Evolutionary conservation across 139 green algal species (phyloP).

Genomic region (Diplosphaera chodatii): DNA sequence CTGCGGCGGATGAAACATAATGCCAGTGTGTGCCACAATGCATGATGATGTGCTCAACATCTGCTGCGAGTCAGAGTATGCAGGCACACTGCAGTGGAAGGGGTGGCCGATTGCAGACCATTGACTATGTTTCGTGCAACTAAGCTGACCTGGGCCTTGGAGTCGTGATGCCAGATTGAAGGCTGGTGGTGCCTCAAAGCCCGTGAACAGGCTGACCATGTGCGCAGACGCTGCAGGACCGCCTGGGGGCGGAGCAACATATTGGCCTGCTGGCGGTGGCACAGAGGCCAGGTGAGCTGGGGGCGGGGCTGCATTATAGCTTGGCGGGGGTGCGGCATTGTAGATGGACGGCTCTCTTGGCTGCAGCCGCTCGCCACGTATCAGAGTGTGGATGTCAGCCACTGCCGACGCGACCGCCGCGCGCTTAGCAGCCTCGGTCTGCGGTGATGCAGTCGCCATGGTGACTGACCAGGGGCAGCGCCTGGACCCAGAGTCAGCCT

Average conservation of each 20-base stretch:
- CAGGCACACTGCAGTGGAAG: too few species aligned
- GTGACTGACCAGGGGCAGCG: too few species aligned
- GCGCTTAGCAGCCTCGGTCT: slow-evolving; percentile 39
- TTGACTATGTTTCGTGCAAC: too few species aligned
- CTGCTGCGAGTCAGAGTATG: neutral
- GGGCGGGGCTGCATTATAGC: neutral
- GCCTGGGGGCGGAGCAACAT: neutral
- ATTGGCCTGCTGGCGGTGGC: neutral
- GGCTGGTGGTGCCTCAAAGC: slow-evolving; percentile 25
- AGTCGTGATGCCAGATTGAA: slow-evolving; percentile 32
- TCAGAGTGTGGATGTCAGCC: slow-evolving; percentile 25
- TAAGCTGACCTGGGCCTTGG: slow-evolving; percentile 30
- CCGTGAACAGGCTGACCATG: slow-evolving; percentile 25
- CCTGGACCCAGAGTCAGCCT: too few species aligned
- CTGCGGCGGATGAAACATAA: neutral
- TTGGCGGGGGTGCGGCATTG: neutral
- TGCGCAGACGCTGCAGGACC: neutral
- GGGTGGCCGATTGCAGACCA: neutral
- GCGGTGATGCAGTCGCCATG: too few species aligned
- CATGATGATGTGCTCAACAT: too few species aligned
- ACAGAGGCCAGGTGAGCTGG: neutral
- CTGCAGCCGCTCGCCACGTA: slow-evolving; percentile 22
- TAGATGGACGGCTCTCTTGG: neutral
- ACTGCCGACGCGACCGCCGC: slow-evolving; percentile 33
- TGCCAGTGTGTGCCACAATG: neutral